Conservation (phyloP, 495 filamentous ascomycete species). For the Penicillium egyptiacum region DNA sequence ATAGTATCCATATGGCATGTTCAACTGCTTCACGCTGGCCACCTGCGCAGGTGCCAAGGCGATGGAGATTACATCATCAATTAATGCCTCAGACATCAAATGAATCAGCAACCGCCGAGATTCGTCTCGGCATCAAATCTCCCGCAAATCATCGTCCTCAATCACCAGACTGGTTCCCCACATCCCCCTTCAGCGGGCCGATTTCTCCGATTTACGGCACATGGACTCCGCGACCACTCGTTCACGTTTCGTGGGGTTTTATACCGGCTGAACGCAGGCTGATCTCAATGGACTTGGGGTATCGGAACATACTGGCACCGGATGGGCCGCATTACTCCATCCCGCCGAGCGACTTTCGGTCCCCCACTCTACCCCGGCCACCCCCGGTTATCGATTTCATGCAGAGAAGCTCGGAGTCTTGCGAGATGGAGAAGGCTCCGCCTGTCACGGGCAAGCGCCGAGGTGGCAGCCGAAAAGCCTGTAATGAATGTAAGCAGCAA, state of each 20-base stretch:
- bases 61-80: background rate
- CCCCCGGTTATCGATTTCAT: slow-evolving; percentile 36
- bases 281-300: slow-evolving; percentile 46
- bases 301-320: slow-evolving; percentile 41
- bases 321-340: slow-evolving; percentile 39
- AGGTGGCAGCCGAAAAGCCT: slow-evolving; percentile 49
- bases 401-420: slow-evolving; percentile 36
- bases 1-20: too few species aligned
- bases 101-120: slow-evolving; percentile 38
- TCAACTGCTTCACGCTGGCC: too few species aligned
- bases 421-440: slow-evolving; percentile 46
- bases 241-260: slow-evolving; percentile 33
- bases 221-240: slow-evolving; percentile 24
- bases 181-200: slow-evolving; percentile 7
- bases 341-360: slow-evolving; percentile 46
- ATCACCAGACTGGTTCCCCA: slow-evolving; percentile 1
- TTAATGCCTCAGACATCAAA: slow-evolving; percentile 11
- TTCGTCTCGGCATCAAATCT: slow-evolving; percentile 20
- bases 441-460: slow-evolving; percentile 49
- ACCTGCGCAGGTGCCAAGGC: too few species aligned
- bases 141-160: slow-evolving; percentile 8
- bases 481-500: slow-evolving; percentile 53
- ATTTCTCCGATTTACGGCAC: slow-evolving; percentile 53
- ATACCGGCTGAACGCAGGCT: slow-evolving; percentile 37
- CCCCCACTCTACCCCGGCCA: slow-evolving; percentile 40